Base-by-base conservation (phyloP, 208 protist genomes). In the Phytomonas serpens region DNA sequence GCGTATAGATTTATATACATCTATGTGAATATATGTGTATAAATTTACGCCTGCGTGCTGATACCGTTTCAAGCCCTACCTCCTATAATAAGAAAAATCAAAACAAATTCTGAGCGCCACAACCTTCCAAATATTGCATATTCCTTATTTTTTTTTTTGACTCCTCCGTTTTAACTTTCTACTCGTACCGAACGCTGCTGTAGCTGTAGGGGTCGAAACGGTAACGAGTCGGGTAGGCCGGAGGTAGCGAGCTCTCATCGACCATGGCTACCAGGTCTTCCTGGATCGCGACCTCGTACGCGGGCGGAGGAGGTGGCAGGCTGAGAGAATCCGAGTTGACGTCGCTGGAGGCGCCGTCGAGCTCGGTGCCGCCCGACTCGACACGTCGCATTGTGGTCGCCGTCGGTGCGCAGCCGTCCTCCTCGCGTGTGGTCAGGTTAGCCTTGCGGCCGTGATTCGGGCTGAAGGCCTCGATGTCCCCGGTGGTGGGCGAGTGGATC, bases 151-250 rank as follows among this genome's bases (percentile, higher is more conserved):
- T 37, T 51, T 29, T 19, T 1, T 72, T 14, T n/a, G n/a, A 57
- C 40, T 23, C 37, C 23, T 37, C 14, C 47, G 30, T 37, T 33
- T 51, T 16, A 23, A 61, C 31, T 37, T 69, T 74, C 63, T 61
- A 83, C 75, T 89, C 76, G 69, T 87, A 85, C 29, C 80, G 77
- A 62, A 88, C 77, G 69, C 87, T 81, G 74, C 78, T 80, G 52
- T 82, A 87, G 79, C 87, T 92, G 81, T 96, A 96, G 52, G 91
- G 91, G 77, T 96, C 85, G 71, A 92, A 80, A 73, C 91, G 91
- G 82, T 85, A 96, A 70, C 88, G 86, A 27, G 84, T 85, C 19
- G 91, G 82, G 81, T 96, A 93, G 29, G 81, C 82, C 40, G 88
- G 87, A 4, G 87, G 87, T 31, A 77, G 70, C 9, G 63, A 27